Percentiles rank a stretch among this genome's conserved stretches.
Conservation (phyloP, 805 yeast genomes). For the Jamesozyma piceae region DNA sequence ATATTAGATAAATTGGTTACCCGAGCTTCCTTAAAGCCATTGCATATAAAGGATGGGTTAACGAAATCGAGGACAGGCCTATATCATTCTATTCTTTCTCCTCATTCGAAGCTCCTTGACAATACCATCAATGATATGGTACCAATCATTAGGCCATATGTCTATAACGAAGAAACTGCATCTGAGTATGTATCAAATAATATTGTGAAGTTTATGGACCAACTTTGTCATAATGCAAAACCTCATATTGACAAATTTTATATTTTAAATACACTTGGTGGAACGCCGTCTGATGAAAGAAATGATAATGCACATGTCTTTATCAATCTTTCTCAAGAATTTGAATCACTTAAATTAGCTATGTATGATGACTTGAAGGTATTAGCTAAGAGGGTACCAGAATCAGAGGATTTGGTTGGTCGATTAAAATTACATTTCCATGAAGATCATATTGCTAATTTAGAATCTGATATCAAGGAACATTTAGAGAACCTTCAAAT, state of each 20-base stretch:
- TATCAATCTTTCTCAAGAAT: slow-evolving; percentile 78
- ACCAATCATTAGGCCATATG: slow-evolving; percentile 53
- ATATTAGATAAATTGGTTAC: slow-evolving; percentile 19
- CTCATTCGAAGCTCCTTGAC: slow-evolving; percentile 8
- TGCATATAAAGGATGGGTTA: slow-evolving; percentile 20
- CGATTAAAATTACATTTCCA: slow-evolving; percentile 13
- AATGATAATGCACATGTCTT: slow-evolving; percentile 77
- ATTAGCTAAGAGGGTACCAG: slow-evolving; percentile 9
- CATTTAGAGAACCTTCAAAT: slow-evolving; percentile 62
- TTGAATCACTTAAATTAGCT: slow-evolving; percentile 6
- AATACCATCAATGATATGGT: slow-evolving; percentile 20
- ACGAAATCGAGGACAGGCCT: slow-evolving; percentile 11
- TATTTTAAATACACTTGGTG: slow-evolving; percentile 74
- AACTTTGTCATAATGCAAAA: slow-evolving; percentile 31
- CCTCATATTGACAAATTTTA: slow-evolving; percentile 64
- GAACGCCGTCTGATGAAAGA: slow-evolving; percentile 82
- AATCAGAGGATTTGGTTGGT: slow-evolving; percentile 13
- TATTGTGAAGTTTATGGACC: slow-evolving; percentile 30
- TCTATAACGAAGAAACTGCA: slow-evolving; percentile 49
- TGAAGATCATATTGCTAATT: slow-evolving; percentile 11
- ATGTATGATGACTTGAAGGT: slow-evolving; percentile 6
- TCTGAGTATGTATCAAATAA: slow-evolving; percentile 33
- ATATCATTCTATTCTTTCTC: slow-evolving; percentile 13
- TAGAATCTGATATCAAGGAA: slow-evolving; percentile 25
- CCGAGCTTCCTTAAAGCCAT: slow-evolving; percentile 16